Evolutionary conservation across 306 rosid species (phyloP).

Genomic region (Begonia peltatifolia): DNA sequence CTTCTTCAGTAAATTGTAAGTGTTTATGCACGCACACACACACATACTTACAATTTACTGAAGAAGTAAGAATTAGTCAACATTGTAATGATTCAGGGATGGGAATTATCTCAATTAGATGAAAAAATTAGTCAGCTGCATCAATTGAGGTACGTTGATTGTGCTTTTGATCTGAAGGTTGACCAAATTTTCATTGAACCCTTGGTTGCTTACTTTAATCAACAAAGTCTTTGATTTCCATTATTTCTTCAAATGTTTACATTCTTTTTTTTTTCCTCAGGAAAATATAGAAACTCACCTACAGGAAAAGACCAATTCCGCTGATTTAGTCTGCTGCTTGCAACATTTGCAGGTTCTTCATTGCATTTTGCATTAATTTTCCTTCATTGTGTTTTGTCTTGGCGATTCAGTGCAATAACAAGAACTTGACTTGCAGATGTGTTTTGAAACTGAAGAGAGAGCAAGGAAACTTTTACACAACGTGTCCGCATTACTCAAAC

Average conservation of each 20-base stretch:
- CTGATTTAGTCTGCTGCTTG: conserved; percentile 88
- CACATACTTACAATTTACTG: too few species aligned
- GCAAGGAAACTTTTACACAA: conserved; percentile 70
- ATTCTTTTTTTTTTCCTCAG: conserved; percentile 21
- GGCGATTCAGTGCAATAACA: conserved; percentile 5
- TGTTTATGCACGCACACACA: too few species aligned
- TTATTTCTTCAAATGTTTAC: neutral
- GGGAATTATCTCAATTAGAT: too few species aligned
- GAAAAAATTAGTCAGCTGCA: too few species aligned
- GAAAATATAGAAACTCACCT: conserved; percentile 40
- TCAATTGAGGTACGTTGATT: too few species aligned
- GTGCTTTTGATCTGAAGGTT: too few species aligned
- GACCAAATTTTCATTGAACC: too few species aligned
- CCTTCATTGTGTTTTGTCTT: neutral
- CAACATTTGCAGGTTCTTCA: conserved; percentile 79
- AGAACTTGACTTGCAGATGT: conserved; percentile 39
- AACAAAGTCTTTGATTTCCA: neutral
- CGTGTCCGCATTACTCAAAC: conserved; percentile 74
- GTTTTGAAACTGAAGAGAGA: conserved; percentile 88
- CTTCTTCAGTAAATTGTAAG: too few species aligned
- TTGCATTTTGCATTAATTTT: neutral
- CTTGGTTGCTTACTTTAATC: too few species aligned
- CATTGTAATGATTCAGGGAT: too few species aligned
- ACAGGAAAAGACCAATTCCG: conserved; percentile 46
- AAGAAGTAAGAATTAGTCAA: too few species aligned